Conservation (phyloP, 2,329 filamentous ascomycete species). For the Exophiala sp. region DNA sequence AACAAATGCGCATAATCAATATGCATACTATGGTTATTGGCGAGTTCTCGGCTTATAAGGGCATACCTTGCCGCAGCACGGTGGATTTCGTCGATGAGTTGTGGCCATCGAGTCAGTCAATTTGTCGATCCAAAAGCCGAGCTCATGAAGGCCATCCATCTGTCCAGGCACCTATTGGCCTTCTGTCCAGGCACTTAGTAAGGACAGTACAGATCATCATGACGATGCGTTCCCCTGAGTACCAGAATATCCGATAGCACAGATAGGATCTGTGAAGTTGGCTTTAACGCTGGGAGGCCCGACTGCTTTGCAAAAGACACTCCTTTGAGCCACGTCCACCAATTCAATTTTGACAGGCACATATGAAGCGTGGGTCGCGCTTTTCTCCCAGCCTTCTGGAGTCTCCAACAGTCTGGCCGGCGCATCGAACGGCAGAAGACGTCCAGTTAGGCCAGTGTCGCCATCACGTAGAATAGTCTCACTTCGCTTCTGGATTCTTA, state of each 20-base stretch:
- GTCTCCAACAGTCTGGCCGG: constrained; percentile 4
- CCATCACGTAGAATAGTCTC: constrained; percentile 1
- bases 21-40: too few species aligned
- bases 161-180: too few species aligned
- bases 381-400: constrained; percentile 19
- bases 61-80: too few species aligned
- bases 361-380: constrained; percentile 9
- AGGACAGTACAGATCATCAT: too few species aligned
- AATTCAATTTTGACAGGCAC: constrained; percentile 23
- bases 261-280: constrained; percentile 6
- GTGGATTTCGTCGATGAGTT: too few species aligned
- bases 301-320: constrained; percentile 9
- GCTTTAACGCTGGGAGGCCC: constrained; percentile 12
- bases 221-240: too few species aligned
- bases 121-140: too few species aligned
- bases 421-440: constrained; percentile 18
- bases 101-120: too few species aligned
- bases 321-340: constrained; percentile 10
- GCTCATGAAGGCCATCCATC: too few species aligned
- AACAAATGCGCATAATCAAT: too few species aligned
- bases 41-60: too few species aligned
- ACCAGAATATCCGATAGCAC: background rate
- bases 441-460: constrained; percentile 14
- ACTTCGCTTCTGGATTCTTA: constrained; percentile 10
- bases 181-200: too few species aligned